phyloP scores from a whole-genome alignment of 805 yeast species.

The Pichia exigua region DNA sequence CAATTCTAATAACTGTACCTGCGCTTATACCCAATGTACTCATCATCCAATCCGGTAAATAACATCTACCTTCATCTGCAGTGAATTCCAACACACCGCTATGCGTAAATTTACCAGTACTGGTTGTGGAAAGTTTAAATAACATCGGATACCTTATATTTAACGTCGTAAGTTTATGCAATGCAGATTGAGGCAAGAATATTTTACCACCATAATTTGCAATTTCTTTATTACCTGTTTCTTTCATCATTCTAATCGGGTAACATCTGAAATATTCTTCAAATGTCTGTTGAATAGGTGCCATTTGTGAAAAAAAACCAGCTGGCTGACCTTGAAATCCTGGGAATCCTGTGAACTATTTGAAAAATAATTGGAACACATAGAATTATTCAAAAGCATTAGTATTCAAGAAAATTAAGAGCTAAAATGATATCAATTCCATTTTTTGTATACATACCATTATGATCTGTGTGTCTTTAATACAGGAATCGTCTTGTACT shows the following conservation, averaged over 20 bases:
- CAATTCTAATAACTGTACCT: conserved; percentile 72
- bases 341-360: conserved; percentile 24
- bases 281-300: conserved; percentile 34
- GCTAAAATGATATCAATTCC: background rate
- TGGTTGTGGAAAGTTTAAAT: conserved; percentile 67
- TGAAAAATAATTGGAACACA: background rate
- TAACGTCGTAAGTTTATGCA: conserved; percentile 79
- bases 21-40: conserved; percentile 61
- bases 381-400: background rate
- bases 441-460: background rate
- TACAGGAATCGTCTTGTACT: background rate
- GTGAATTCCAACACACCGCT: conserved; percentile 94
- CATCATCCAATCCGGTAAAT: conserved; percentile 97
- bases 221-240: conserved; percentile 56
- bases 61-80: conserved; percentile 95
- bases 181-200: conserved; percentile 87
- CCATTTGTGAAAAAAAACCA: conserved; percentile 12
- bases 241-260: conserved; percentile 88
- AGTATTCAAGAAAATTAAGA: background rate
- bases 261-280: conserved; percentile 89
- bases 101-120: conserved; percentile 53
- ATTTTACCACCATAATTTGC: conserved; percentile 95
- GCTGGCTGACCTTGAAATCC: conserved; percentile 14
- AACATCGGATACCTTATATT: conserved; percentile 96
- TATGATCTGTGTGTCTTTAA: no score